These are phyloP conservation scores for Astrothelium macrocarpum DNA, from an alignment of 495 filamentous ascomycete species.

Conservation along the genomic window DNA sequence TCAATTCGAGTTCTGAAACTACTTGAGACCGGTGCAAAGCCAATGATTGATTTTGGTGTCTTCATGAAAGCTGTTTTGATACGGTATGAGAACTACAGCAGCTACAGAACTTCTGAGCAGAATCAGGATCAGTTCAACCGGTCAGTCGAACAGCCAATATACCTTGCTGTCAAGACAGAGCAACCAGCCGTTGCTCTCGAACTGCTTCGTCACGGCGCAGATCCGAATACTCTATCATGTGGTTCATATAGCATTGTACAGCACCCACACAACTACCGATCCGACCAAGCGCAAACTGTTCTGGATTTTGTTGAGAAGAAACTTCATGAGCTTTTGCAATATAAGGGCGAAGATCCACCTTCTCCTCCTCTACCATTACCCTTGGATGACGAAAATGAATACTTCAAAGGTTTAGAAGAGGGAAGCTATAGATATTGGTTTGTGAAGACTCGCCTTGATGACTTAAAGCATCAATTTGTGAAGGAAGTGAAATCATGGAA, in stretches of 20 bases:
- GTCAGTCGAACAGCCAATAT: slow-evolving; percentile 46
- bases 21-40: slow-evolving; percentile 37
- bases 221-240: slow-evolving; percentile 43
- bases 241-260: slow-evolving; percentile 28
- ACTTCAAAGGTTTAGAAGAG: slow-evolving; percentile 36
- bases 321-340: slow-evolving; percentile 39
- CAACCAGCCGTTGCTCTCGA: slow-evolving; percentile 44
- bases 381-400: slow-evolving; percentile 29
- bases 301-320: slow-evolving; percentile 48
- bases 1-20: slow-evolving; percentile 33
- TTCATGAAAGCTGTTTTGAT: slow-evolving; percentile 34
- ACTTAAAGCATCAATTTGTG: too few species aligned
- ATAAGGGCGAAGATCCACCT: slow-evolving; percentile 24
- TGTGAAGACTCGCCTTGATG: slow-evolving; percentile 30
- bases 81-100: slow-evolving; percentile 9
- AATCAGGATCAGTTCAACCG: slow-evolving; percentile 36
- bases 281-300: slow-evolving; percentile 34
- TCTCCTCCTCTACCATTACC: slow-evolving; percentile 20
- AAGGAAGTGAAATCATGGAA: too few species aligned
- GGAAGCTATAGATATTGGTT: slow-evolving; percentile 47
- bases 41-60: slow-evolving; percentile 31
- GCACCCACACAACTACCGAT: slow-evolving; percentile 12
- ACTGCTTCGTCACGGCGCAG: slow-evolving; percentile 49
- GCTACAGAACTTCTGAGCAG: slow-evolving; percentile 24
- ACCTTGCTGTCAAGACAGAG: slow-evolving; percentile 44